phyloP scores from a whole-genome alignment of 75 land plant genomes.

The Picea sitchensis region DNA sequence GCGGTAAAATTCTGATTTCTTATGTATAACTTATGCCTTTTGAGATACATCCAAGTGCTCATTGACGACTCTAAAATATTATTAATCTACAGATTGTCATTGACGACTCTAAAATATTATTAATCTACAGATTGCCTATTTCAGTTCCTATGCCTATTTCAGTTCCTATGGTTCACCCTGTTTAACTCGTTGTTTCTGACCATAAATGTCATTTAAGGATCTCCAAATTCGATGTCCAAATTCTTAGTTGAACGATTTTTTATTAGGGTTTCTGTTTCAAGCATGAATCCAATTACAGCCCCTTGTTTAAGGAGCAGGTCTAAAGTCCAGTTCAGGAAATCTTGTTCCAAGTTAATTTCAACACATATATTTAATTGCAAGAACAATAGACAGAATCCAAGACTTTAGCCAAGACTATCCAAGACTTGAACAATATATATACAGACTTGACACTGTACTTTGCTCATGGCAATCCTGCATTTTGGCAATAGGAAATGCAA shows the following conservation, averaged over 20 bases:
- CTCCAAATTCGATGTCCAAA: background rate
- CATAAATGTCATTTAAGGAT: background rate
- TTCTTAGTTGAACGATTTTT: background rate
- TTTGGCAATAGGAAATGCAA: background rate
- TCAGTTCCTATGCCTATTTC: background rate
- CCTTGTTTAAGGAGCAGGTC: background rate
- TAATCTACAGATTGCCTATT: background rate
- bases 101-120: background rate
- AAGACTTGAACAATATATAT: background rate
- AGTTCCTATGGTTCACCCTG: background rate
- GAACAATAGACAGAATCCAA: background rate
- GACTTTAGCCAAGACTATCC: background rate
- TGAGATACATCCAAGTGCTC: too few species aligned
- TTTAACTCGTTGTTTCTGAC: background rate
- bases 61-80: background rate
- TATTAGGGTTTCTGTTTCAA: background rate
- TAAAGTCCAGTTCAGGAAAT: background rate
- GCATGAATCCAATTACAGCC: background rate
- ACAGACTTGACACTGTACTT: background rate
- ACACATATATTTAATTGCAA: background rate
- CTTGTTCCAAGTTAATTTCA: too few species aligned
- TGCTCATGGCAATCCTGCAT: too few species aligned
- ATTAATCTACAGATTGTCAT: background rate
- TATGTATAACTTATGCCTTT: background rate
- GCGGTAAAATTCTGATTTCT: constrained; percentile 9